These are phyloP conservation scores for Pisolithus albus DNA, from an alignment of 768 basidiomycete genomes.

Conservation along the genomic window DNA sequence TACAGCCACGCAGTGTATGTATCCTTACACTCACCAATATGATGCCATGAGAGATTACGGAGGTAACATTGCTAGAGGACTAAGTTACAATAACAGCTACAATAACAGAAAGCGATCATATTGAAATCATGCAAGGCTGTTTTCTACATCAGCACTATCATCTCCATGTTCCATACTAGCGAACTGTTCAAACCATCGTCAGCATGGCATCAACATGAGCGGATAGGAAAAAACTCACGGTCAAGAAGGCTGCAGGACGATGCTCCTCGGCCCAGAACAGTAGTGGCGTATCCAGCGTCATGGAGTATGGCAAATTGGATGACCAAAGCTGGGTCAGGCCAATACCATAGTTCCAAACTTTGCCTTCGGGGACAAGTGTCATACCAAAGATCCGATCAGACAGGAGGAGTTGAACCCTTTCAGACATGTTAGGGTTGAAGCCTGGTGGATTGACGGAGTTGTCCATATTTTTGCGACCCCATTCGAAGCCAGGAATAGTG, in stretches of 20 bases:
- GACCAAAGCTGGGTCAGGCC: slow-evolving; percentile 91
- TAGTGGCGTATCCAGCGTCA: slow-evolving; percentile 87
- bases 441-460: slow-evolving; percentile 80
- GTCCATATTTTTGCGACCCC: slow-evolving; percentile 92
- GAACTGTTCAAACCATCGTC: slow-evolving; percentile 45
- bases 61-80: slow-evolving; percentile 2
- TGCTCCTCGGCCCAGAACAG: slow-evolving; percentile 97
- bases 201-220: neutral
- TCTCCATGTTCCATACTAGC: slow-evolving; percentile 86
- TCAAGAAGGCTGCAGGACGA: slow-evolving; percentile 89
- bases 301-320: slow-evolving; percentile 69
- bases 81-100: slow-evolving; percentile 14
- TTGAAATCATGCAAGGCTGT: slow-evolving; percentile 70
- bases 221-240: slow-evolving; percentile 42
- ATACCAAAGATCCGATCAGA: slow-evolving; percentile 96
- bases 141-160: slow-evolving; percentile 93
- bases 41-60: slow-evolving; percentile 1
- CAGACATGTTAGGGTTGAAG: slow-evolving; percentile 99
- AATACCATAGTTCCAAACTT: slow-evolving; percentile 95
- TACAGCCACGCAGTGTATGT: slow-evolving; percentile 6
- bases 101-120: slow-evolving; percentile 6
- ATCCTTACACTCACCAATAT: neutral
- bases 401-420: slow-evolving; percentile 85
- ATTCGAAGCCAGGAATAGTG: slow-evolving; percentile 91
- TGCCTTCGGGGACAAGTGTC: slow-evolving; percentile 90